Evolutionary conservation across 805 yeast species (phyloP).

Genomic region (Candida stauntonica): DNA sequence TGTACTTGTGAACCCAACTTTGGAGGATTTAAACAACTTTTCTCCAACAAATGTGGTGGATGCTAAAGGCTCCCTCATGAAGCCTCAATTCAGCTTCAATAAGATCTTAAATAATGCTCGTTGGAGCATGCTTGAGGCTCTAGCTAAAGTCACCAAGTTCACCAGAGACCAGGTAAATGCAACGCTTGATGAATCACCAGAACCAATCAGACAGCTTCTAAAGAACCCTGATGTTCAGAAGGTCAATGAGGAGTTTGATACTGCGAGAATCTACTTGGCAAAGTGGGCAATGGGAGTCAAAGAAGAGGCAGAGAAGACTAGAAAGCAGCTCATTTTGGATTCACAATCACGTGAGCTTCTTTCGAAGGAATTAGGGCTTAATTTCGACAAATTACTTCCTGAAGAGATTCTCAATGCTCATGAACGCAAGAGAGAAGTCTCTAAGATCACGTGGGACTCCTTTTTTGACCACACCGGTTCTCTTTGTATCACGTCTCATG

Average conservation of each 20-base stretch:
- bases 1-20: slow-evolving; percentile 71
- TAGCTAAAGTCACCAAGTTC: slow-evolving; percentile 61
- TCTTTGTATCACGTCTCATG: slow-evolving; percentile 62
- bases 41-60: slow-evolving; percentile 24
- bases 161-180: slow-evolving; percentile 63
- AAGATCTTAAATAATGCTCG: slow-evolving; percentile 62
- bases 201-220: slow-evolving; percentile 45
- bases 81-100: slow-evolving; percentile 30
- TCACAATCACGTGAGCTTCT: slow-evolving; percentile 53
- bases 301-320: slow-evolving; percentile 71
- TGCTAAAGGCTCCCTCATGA: slow-evolving; percentile 7
- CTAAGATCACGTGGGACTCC: slow-evolving; percentile 73
- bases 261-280: slow-evolving; percentile 87
- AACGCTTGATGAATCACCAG: slow-evolving; percentile 55
- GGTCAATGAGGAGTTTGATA: slow-evolving; percentile 86
- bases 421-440: slow-evolving; percentile 65
- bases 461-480: slow-evolving; percentile 80
- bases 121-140: slow-evolving; percentile 81
- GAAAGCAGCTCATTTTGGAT: slow-evolving; percentile 49
- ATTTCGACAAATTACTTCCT: slow-evolving; percentile 47
- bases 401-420: slow-evolving; percentile 52
- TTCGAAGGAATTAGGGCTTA: slow-evolving; percentile 58
- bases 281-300: slow-evolving; percentile 96
- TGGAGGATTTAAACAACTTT: slow-evolving; percentile 38
- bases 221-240: slow-evolving; percentile 74